Conservation (phyloP, 2,329 filamentous ascomycete genomes). For the Curvularia hawaiiensis region DNA sequence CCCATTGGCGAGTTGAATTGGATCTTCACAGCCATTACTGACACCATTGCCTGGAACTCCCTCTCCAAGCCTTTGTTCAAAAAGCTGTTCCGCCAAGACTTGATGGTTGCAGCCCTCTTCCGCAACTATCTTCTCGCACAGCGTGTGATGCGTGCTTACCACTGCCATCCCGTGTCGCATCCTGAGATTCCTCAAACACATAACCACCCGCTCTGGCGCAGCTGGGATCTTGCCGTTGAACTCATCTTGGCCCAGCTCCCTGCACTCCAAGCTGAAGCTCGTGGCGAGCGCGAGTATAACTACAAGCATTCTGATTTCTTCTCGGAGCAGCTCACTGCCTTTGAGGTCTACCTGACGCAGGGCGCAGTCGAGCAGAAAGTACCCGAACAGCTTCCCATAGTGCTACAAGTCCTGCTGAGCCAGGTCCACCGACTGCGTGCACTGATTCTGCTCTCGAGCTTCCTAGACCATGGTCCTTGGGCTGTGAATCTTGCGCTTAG, state of each 20-base stretch:
- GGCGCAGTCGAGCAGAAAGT: slow-evolving; percentile 84
- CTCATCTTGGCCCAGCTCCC: slow-evolving; percentile 91
- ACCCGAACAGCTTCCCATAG: slow-evolving; percentile 93
- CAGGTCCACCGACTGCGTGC: slow-evolving; percentile 93
- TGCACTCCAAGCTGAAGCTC: slow-evolving; percentile 76
- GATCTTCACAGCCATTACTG: slow-evolving; percentile 99
- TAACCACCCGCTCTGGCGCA: slow-evolving; percentile 93
- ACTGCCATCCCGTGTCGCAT: slow-evolving; percentile 91
- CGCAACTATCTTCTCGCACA: slow-evolving; percentile 95
- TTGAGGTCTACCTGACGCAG: slow-evolving; percentile 90
- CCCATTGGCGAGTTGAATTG: slow-evolving; percentile 96
- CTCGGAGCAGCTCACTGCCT: slow-evolving; percentile 93
- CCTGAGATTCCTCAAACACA: slow-evolving; percentile 93
- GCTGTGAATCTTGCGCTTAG: slow-evolving; percentile 97
- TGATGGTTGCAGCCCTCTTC: slow-evolving; percentile 98
- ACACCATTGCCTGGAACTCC: slow-evolving; percentile 98
- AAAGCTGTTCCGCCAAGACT: slow-evolving; percentile 94
- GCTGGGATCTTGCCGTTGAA: slow-evolving; percentile 96
- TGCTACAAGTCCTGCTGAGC: slow-evolving; percentile 92
- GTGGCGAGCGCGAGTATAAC: slow-evolving; percentile 78
- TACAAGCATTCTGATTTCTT: slow-evolving; percentile 97
- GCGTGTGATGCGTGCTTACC: slow-evolving; percentile 93
- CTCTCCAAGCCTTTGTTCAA: slow-evolving; percentile 89
- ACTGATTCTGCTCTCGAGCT: slow-evolving; percentile 88
- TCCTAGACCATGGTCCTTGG: slow-evolving; percentile 95